Evolutionary conservation across 2,329 filamentous ascomycete genomes (phyloP).

Genomic region (Aspergillus pseudoterreus): DNA sequence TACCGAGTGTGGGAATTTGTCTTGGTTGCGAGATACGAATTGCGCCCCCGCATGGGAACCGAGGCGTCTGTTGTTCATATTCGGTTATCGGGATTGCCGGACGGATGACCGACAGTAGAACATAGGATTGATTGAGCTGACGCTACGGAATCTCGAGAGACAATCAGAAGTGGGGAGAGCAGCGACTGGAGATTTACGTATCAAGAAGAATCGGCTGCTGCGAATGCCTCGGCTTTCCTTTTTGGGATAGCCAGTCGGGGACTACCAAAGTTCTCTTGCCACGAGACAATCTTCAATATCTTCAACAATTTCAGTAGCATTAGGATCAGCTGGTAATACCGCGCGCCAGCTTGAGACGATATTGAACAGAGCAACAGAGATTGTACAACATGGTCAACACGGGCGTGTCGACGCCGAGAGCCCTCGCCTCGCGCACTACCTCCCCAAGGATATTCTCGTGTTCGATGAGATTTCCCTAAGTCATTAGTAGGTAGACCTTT

Average conservation of each 20-base stretch:
- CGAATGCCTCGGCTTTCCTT: not conserved
- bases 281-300: not conserved
- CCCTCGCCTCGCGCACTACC: constrained; percentile 48
- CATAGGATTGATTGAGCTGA: not conserved
- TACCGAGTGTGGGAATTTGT: too few relatives aligned
- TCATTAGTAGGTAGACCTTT: not conserved
- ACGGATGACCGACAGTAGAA: not conserved
- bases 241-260: not conserved
- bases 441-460: constrained; percentile 54
- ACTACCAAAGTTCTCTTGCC: too few relatives aligned
- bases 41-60: not conserved
- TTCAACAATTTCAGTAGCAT: too few relatives aligned
- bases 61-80: not conserved
- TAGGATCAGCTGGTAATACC: too few relatives aligned
- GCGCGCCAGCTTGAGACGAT: not conserved
- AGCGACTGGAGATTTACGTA: not conserved
- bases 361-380: constrained; percentile 1
- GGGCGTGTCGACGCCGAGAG: constrained; percentile 38
- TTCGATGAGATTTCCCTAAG: constrained; percentile 52
- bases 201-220: too few relatives aligned
- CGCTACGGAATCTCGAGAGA: not conserved
- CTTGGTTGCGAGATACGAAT: too few relatives aligned
- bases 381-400: constrained; percentile 20
- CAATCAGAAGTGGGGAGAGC: not conserved
- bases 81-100: not conserved